Conservation (phyloP, 2,329 filamentous ascomycete species). For the Capronia americana region DNA sequence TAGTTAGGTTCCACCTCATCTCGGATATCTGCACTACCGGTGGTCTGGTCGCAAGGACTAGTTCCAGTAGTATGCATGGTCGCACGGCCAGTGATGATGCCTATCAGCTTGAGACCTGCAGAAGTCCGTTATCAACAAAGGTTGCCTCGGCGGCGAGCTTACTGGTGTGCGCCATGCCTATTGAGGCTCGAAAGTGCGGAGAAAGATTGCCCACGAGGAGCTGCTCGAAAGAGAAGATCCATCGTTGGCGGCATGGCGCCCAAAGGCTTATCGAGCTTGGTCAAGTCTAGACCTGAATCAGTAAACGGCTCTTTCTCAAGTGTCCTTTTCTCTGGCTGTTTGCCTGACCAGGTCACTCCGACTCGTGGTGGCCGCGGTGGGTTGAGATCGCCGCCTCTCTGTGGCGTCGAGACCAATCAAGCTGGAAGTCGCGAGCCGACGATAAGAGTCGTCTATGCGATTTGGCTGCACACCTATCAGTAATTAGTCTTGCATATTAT, state of each 20-base stretch:
- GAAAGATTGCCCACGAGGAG: constrained; percentile 13
- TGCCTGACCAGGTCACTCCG: neutral
- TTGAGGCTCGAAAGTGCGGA: constrained; percentile 25
- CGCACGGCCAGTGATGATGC: neutral
- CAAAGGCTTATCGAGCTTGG: constrained; percentile 15
- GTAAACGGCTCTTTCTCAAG: neutral
- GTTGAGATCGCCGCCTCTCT: neutral
- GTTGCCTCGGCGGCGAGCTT: constrained; percentile 11
- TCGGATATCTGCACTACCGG: constrained; percentile 27
- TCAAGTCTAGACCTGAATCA: neutral
- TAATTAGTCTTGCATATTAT: neutral
- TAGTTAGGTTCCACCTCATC: neutral
- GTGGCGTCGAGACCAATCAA: neutral
- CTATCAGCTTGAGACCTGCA: constrained; percentile 11
- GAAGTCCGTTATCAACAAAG: constrained; percentile 23
- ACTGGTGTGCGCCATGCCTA: constrained; percentile 12
- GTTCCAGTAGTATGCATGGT: constrained; percentile 3
- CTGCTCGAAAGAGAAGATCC: constrained; percentile 5
- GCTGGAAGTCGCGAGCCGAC: neutral
- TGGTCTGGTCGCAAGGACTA: neutral
- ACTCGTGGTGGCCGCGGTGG: neutral
- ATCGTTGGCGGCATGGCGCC: neutral
- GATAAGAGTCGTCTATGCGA: neutral
- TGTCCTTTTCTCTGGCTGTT: neutral
- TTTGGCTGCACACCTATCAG: neutral